phyloP scores from a whole-genome alignment of 2,329 filamentous ascomycete species.

The Aureobasidium vineae region DNA sequence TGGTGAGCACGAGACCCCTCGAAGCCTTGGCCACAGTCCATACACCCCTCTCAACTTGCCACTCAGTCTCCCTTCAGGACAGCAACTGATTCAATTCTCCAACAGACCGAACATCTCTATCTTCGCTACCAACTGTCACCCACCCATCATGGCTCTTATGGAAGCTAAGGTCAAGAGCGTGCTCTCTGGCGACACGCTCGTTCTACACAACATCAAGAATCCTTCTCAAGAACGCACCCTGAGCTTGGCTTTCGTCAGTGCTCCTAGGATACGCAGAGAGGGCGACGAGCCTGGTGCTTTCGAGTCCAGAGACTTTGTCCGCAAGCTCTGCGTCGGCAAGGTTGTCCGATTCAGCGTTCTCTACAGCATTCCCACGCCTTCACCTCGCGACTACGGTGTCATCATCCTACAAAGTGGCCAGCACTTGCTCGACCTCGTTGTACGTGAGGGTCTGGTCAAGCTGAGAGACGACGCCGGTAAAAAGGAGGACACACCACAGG shows the following conservation, averaged over 20 bases:
- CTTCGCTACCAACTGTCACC: background rate
- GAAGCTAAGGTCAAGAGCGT: conserved; percentile 87
- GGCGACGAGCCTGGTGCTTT: conserved; percentile 87
- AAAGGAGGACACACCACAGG: conserved; percentile 81
- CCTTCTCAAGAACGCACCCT: conserved; percentile 79
- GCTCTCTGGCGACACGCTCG: conserved; percentile 86
- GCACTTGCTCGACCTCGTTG: conserved; percentile 73
- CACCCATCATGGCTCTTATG: conserved; percentile 44
- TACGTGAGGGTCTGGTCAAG: conserved; percentile 89
- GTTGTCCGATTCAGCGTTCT: conserved; percentile 78
- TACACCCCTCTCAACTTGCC: conserved; percentile 16
- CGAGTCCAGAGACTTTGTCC: conserved; percentile 89
- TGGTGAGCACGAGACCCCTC: conserved; percentile 26
- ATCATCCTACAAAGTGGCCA: conserved; percentile 74
- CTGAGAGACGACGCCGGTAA: conserved; percentile 90
- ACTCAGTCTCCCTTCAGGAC: background rate
- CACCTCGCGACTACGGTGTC: conserved; percentile 81
- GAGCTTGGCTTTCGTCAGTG: conserved; percentile 88
- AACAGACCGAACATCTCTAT: background rate
- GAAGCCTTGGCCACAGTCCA: conserved; percentile 1
- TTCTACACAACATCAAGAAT: conserved; percentile 79
- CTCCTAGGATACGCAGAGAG: conserved; percentile 81
- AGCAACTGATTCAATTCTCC: conserved; percentile 10
- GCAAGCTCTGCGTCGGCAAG: conserved; percentile 81
- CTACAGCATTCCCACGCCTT: conserved; percentile 75